Percentiles rank a stretch among this genome's conserved stretches.
Conservation (phyloP, 1,284 basidiomycete genomes). For the Irpex sp. region DNA sequence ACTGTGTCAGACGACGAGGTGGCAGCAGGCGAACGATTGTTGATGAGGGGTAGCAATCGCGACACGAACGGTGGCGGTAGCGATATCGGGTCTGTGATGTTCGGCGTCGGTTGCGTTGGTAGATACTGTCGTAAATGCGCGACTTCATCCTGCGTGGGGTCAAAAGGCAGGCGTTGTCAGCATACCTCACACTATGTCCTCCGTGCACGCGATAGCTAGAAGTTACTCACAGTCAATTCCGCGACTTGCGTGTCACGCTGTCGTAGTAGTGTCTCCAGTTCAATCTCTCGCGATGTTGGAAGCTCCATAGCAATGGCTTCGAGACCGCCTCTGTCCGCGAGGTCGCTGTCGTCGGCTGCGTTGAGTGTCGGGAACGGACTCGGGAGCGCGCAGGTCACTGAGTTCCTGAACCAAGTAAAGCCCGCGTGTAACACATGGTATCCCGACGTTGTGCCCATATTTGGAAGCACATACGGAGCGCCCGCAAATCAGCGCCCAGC, state of each 20-base stretch:
- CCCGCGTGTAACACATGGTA: background rate
- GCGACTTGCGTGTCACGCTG: constrained; percentile 67
- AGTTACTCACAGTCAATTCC: constrained; percentile 61
- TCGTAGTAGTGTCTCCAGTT: constrained; percentile 70
- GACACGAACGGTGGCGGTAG: constrained; percentile 67
- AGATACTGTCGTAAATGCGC: constrained; percentile 61
- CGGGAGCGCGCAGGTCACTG: background rate
- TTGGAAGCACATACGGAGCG: background rate
- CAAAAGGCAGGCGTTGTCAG: constrained; percentile 13
- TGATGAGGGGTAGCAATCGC: constrained; percentile 61
- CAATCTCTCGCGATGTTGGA: constrained; percentile 69
- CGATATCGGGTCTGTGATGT: constrained; percentile 55
- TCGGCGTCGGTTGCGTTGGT: constrained; percentile 51
- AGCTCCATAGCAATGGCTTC: constrained; percentile 48
- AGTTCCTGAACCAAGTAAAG: background rate
- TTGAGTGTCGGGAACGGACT: constrained; percentile 8
- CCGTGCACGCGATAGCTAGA: background rate
- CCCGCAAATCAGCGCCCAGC: no score
- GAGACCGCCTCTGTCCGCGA: constrained; percentile 13
- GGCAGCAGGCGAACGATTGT: constrained; percentile 31
- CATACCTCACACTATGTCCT: constrained; percentile 7
- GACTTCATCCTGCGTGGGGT: constrained; percentile 60
- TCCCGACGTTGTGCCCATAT: background rate
- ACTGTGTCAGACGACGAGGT: constrained; percentile 51
- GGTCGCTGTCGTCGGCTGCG: constrained; percentile 15